Evolutionary conservation across 257 asterid species (phyloP).

Genomic region (Solanum pimpinellifolium): DNA sequence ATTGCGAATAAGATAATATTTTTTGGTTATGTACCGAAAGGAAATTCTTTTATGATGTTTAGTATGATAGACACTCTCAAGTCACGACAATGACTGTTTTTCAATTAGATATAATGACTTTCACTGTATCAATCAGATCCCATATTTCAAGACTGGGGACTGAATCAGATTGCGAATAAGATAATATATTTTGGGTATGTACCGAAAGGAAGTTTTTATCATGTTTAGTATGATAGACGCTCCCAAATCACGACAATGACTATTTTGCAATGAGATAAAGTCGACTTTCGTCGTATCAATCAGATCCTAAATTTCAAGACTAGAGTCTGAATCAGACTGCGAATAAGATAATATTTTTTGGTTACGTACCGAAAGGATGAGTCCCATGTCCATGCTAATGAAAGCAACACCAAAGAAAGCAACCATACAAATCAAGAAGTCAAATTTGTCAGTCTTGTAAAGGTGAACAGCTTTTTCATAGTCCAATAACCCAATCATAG

Average conservation of each 20-base stretch:
- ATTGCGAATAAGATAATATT: too few species aligned
- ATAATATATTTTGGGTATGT: too few species aligned
- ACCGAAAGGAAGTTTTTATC: not conserved
- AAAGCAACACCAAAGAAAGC: slow-evolving; percentile 72
- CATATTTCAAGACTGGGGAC: too few species aligned
- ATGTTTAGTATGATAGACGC: not conserved
- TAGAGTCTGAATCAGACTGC: accelerated
- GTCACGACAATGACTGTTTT: too few species aligned
- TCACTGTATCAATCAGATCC: too few species aligned
- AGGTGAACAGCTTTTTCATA: slow-evolving; percentile 55
- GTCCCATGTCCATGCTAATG: slow-evolving; percentile 88
- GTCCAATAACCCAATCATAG: slow-evolving; percentile 75
- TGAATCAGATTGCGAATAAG: too few species aligned
- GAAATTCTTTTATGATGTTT: too few species aligned
- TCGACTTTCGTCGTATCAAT: not conserved
- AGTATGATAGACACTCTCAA: too few species aligned
- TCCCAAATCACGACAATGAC: not conserved
- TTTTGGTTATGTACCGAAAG: too few species aligned
- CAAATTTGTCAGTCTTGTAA: slow-evolving; percentile 72
- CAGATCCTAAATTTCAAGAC: too few species aligned
- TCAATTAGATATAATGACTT: too few species aligned
- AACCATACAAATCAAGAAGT: slow-evolving; percentile 65
- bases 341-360: not conserved
- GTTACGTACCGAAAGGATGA: slow-evolving; percentile 45
- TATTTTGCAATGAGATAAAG: too few species aligned